A percentile compares a stretch with the other conserved stretches of the same genome.
phyloP scores from a whole-genome alignment of 495 filamentous ascomycete genomes.

The Lasiosphaeris hirsuta region DNA sequence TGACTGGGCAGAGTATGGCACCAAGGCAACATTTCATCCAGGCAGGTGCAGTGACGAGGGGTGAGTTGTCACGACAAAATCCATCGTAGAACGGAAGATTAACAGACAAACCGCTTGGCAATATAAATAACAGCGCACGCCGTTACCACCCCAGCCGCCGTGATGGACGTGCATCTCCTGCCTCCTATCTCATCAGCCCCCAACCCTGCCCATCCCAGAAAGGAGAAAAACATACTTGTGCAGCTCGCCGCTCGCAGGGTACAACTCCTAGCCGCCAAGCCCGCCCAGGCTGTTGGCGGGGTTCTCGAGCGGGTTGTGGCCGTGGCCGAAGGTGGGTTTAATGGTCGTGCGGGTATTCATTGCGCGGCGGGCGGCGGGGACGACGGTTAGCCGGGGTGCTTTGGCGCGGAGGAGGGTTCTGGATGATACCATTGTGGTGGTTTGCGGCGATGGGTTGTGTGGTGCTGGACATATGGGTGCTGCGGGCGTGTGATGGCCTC shows the following conservation, averaged over 20 bases:
- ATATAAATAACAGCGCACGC: slow-evolving; percentile 10
- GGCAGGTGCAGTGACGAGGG: not conserved
- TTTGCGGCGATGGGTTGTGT: too few species aligned
- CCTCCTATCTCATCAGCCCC: too few species aligned
- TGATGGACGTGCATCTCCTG: slow-evolving; percentile 13
- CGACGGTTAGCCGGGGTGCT: not conserved
- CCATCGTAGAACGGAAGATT: too few species aligned
- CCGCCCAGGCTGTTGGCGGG: slow-evolving; percentile 4
- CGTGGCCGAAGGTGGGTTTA: not conserved
- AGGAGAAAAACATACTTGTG: not conserved
- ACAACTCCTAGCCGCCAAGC: slow-evolving; percentile 11
- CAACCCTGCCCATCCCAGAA: too few species aligned
- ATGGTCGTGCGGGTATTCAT: not conserved
- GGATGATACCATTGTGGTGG: too few species aligned
- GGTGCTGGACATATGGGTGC: too few species aligned
- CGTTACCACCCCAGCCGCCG: slow-evolving; percentile 11
- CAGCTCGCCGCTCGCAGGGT: not conserved
- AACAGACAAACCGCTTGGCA: slow-evolving; percentile 15
- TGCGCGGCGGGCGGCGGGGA: not conserved
- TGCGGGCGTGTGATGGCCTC: too few species aligned
- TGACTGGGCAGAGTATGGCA: not conserved
- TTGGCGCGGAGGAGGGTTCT: too few species aligned
- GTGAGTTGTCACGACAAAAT: too few species aligned
- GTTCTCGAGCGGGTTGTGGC: not conserved
- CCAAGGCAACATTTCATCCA: not conserved